Conservation (phyloP, 2,329 filamentous ascomycete genomes). For the Alternaria sp. region DNA sequence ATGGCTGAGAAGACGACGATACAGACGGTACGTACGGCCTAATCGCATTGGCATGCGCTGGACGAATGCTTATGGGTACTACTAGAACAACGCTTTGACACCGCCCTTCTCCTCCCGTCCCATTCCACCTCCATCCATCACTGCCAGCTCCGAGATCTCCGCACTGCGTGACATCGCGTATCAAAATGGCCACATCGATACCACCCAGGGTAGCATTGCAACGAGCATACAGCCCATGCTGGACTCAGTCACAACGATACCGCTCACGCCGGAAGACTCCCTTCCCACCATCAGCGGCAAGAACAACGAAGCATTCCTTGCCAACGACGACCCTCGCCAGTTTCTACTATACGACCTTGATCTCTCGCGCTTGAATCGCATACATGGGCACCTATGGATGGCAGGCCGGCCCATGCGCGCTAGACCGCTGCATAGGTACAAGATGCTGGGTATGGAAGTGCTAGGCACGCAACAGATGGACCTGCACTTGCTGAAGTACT, state of each 20-base stretch:
- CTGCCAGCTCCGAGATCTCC: not conserved
- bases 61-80: not conserved
- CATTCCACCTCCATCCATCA: conserved; percentile 31
- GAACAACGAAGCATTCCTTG: conserved; percentile 31
- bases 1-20: conserved; percentile 31
- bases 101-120: conserved; percentile 39
- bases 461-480: conserved; percentile 49
- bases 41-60: not conserved
- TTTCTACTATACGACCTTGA: conserved; percentile 46
- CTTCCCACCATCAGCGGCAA: conserved; percentile 45
- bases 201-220: not conserved
- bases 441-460: conserved; percentile 46
- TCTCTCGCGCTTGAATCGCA: conserved; percentile 43
- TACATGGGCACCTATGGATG: conserved; percentile 50
- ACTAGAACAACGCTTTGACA: conserved; percentile 17
- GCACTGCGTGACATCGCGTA: conserved; percentile 9
- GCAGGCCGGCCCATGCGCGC: conserved; percentile 49
- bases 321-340: conserved; percentile 34
- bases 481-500: conserved; percentile 48
- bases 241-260: conserved; percentile 30
- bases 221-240: conserved; percentile 29
- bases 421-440: conserved; percentile 48
- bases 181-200: not conserved
- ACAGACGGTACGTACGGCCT: conserved; percentile 6
- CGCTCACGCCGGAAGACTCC: conserved; percentile 40